phyloP scores from a whole-genome alignment of 2,329 filamentous ascomycete genomes.

The Neofusicoccum laricinum region DNA sequence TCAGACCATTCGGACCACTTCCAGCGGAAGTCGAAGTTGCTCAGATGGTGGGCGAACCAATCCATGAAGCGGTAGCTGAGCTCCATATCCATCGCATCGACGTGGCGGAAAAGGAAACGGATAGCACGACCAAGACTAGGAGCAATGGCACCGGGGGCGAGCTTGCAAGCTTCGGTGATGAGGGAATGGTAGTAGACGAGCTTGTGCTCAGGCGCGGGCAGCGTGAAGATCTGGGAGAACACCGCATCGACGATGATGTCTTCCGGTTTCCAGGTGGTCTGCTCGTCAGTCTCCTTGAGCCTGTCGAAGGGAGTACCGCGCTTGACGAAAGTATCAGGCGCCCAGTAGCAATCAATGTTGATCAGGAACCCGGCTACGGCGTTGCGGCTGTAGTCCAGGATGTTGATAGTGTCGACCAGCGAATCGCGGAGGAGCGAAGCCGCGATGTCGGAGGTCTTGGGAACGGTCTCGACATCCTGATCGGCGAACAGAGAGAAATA shows the following conservation, averaged over 20 bases:
- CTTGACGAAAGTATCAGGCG: constrained; percentile 85
- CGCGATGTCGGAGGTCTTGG: constrained; percentile 70
- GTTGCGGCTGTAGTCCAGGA: constrained; percentile 88
- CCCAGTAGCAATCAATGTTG: constrained; percentile 92
- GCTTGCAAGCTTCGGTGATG: constrained; percentile 91
- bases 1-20: constrained; percentile 96
- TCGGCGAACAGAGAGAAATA: constrained; percentile 89
- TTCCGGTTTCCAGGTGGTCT: constrained; percentile 92
- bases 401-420: constrained; percentile 89
- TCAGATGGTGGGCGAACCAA: constrained; percentile 97
- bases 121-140: constrained; percentile 92
- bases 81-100: constrained; percentile 82
- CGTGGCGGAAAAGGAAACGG: constrained; percentile 80
- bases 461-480: constrained; percentile 87
- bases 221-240: constrained; percentile 88
- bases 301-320: constrained; percentile 90
- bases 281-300: constrained; percentile 65
- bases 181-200: constrained; percentile 95
- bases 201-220: constrained; percentile 86
- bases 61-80: constrained; percentile 84
- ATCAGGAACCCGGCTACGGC: constrained; percentile 84
- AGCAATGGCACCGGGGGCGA: constrained; percentile 93
- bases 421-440: constrained; percentile 81
- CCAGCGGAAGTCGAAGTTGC: constrained; percentile 99
- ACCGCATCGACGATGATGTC: constrained; percentile 97